These are phyloP conservation scores for Coprinopsis cinerea DNA, from an alignment of 768 basidiomycete species.

Conservation along the genomic window DNA sequence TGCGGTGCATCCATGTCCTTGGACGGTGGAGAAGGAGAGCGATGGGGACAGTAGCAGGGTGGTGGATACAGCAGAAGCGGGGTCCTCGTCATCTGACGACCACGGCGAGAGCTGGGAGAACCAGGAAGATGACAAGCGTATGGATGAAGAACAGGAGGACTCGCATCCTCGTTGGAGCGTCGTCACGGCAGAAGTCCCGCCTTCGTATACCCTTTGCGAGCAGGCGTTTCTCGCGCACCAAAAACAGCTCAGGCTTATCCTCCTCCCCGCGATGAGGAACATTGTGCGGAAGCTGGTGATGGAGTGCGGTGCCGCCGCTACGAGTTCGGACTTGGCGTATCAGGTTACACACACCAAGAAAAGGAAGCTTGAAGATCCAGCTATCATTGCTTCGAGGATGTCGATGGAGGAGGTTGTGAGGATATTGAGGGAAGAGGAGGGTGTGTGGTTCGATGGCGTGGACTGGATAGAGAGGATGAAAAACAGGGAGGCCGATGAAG, in stretches of 20 bases:
- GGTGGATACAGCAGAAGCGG: slow-evolving; percentile 13
- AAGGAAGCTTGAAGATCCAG: slow-evolving; percentile 41
- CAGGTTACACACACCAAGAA: neutral
- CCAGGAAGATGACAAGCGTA: neutral
- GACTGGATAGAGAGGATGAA: slow-evolving; percentile 55
- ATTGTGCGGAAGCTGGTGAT: slow-evolving; percentile 61
- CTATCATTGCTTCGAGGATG: slow-evolving; percentile 50
- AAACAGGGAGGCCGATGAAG: slow-evolving; percentile 28
- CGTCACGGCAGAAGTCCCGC: slow-evolving; percentile 48
- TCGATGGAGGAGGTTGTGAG: slow-evolving; percentile 52
- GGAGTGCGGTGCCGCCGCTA: slow-evolving; percentile 42
- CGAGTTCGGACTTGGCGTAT: neutral
- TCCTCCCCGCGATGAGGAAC: slow-evolving; percentile 64
- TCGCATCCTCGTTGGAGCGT: slow-evolving; percentile 45
- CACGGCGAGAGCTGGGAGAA: slow-evolving; percentile 12
- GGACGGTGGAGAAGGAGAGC: slow-evolving; percentile 38
- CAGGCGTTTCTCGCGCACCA: slow-evolving; percentile 53
- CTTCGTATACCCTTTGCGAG: slow-evolving; percentile 59
- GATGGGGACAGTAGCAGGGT: slow-evolving; percentile 10
- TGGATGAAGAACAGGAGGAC: slow-evolving; percentile 21
- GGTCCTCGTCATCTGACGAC: slow-evolving; percentile 13
- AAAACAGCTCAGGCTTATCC: slow-evolving; percentile 52
- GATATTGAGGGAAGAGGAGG: slow-evolving; percentile 53
- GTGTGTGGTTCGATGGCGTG: slow-evolving; percentile 67
- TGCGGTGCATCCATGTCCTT: slow-evolving; percentile 57